A percentile compares a stretch with the other conserved stretches of the same genome.
Evolutionary conservation across 2,329 filamentous ascomycete species (phyloP).

Genomic region (Talaromyces sp.): DNA sequence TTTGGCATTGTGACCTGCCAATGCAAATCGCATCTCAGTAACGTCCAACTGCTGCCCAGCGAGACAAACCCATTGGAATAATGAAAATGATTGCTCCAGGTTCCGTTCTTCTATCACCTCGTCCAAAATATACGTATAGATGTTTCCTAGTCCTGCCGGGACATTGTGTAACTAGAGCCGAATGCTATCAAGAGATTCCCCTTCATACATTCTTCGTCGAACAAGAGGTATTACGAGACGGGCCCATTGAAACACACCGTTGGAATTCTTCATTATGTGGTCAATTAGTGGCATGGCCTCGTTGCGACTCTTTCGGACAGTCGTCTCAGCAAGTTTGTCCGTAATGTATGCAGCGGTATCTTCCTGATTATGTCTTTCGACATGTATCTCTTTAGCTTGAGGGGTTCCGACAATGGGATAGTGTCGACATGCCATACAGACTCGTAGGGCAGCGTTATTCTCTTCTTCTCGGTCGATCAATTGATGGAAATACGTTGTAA

Average conservation of each 20-base stretch:
- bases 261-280: not conserved
- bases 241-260: constrained; percentile 8
- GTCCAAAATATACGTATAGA: constrained; percentile 5
- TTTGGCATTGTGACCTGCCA: not conserved
- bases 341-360: not conserved
- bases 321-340: not conserved
- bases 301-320: not conserved
- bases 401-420: not conserved
- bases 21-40: constrained; percentile 6
- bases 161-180: constrained; percentile 4
- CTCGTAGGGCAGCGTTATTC: not conserved
- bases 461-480: not conserved
- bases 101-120: not conserved
- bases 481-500: not conserved
- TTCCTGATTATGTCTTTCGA: not conserved
- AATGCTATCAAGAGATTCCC: constrained; percentile 5
- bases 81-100: not conserved
- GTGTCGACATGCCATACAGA: not conserved
- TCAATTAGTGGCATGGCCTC: not conserved
- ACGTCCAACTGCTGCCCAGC: constrained; percentile 11
- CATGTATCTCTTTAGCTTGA: not conserved
- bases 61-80: constrained; percentile 12
- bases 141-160: constrained; percentile 1
- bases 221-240: constrained; percentile 8
- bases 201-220: not conserved